Evolutionary conservation across 805 yeast genomes (phyloP), one percentile per base, ranked within the genome.

Genomic region (Kazachstania bromeliacearum): DNA sequence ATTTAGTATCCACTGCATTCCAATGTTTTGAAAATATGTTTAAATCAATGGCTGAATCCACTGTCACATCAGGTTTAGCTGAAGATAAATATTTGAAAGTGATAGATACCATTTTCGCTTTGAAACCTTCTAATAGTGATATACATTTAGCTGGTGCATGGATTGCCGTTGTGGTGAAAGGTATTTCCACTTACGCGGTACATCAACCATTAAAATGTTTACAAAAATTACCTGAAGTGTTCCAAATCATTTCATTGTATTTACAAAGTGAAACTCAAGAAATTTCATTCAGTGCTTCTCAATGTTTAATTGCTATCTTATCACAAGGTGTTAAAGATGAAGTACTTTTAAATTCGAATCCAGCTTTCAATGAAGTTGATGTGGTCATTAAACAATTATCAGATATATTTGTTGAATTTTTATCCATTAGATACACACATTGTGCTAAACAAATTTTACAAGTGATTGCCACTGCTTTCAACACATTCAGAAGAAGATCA

Each of bases 151-250:
- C 89, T 2, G 95, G 94, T 10, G 74, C 96, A 9, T 92, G 98
- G 98, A 70, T 87, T 28, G 95, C 96, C 1, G 94, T 88, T 15
- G 73, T 89, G 31, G 92, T 96, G 7, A 87, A 85, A 51, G 94
- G 89, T 32, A 63, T 73, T 32, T 60, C 70, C 3, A 64, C 80
- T 0, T 76, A 72, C 45, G 60, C 81, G 4, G 58, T 57, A n/a
- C 62, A 71, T 29, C 71, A 74, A 38, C 69, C 77, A 5, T 45
- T 63, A 13, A 60, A 66, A 28, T 76, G 83, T 36, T 54, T 87
- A 23, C 46, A 59, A 21, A 74, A 72, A 45, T 52, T 83, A 6
- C 80, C 85, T 7, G 61, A 62, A 17, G 58, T 75, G n/a, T 69
- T 79, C 47, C 59, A 71, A 16, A 62, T 69, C 3, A 72, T 88